Percentiles rank a stretch among this genome's conserved stretches.
Conservation (phyloP, 2,329 filamentous ascomycete species). For the Coniella vitis region DNA sequence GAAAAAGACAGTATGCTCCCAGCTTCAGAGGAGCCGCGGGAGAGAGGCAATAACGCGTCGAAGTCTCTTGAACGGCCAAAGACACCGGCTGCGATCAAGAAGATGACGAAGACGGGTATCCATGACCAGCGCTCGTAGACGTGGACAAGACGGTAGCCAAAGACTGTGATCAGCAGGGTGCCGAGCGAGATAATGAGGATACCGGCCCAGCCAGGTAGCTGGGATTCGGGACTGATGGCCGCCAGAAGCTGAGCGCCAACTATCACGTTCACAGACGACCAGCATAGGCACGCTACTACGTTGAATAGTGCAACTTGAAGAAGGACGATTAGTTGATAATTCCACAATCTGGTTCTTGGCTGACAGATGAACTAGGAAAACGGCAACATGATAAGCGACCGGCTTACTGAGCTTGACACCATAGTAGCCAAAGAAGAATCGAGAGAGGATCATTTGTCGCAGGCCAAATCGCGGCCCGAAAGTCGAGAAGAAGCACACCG, state of each 20-base stretch:
- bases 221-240: slow-evolving; percentile 52
- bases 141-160: slow-evolving; percentile 71
- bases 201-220: slow-evolving; percentile 66
- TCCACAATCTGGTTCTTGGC: slow-evolving; percentile 7
- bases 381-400: neutral
- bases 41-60: slow-evolving; percentile 48
- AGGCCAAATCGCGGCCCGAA: slow-evolving; percentile 70
- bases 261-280: slow-evolving; percentile 72
- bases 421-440: slow-evolving; percentile 70
- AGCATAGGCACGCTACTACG: slow-evolving; percentile 64
- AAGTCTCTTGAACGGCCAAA: slow-evolving; percentile 64
- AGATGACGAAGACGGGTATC: slow-evolving; percentile 67
- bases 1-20: slow-evolving; percentile 59
- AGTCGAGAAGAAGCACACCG: slow-evolving; percentile 70
- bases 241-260: slow-evolving; percentile 73
- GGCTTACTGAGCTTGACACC: slow-evolving; percentile 59
- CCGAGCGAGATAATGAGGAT: slow-evolving; percentile 66
- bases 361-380: slow-evolving; percentile 1
- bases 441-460: slow-evolving; percentile 72
- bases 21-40: slow-evolving; percentile 50
- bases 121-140: slow-evolving; percentile 69
- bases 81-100: slow-evolving; percentile 62
- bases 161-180: slow-evolving; percentile 64
- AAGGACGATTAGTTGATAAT: neutral
- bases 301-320: slow-evolving; percentile 60